A percentile compares a stretch with the other conserved stretches of the same genome.
phyloP scores from a whole-genome alignment of 257 asterid genomes.

The Capsicum rhomboideum region DNA sequence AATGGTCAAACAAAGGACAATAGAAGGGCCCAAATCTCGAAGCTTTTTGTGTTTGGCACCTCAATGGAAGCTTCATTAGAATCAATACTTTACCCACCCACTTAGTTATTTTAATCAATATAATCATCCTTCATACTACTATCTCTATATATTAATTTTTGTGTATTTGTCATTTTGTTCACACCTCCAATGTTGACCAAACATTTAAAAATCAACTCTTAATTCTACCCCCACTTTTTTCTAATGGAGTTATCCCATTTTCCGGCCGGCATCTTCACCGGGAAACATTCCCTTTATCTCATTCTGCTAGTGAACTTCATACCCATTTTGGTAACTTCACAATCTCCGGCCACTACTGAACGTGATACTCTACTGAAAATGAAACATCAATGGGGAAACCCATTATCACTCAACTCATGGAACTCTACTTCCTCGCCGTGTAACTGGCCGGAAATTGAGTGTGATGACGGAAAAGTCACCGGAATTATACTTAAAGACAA shows the following conservation, averaged over 20 bases:
- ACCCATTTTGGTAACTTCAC: constrained; percentile 34
- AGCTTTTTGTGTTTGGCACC: background rate
- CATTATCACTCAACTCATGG: constrained; percentile 6
- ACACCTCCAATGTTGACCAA: background rate
- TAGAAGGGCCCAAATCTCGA: background rate
- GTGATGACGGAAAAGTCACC: constrained; percentile 36
- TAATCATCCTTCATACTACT: background rate
- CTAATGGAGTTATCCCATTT: background rate
- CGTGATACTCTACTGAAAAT: constrained; percentile 30
- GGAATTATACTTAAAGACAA: constrained; percentile 18
- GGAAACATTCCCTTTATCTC: background rate
- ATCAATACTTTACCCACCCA: background rate
- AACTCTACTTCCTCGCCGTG: constrained; percentile 26
- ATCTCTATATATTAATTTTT: background rate
- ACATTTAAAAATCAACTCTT: background rate
- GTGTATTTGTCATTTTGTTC: background rate
- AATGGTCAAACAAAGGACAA: too few relatives aligned
- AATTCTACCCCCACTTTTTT: background rate
- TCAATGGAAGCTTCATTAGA: background rate
- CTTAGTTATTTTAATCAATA: background rate
- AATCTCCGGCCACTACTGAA: constrained; percentile 30
- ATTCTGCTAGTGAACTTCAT: constrained; percentile 12
- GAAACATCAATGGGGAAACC: constrained; percentile 15
- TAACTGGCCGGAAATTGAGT: constrained; percentile 25
- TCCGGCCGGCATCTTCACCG: background rate